phyloP scores from a whole-genome alignment of 225 moss, liverwort and hornwort genomes.

The Polytrichum commune region DNA sequence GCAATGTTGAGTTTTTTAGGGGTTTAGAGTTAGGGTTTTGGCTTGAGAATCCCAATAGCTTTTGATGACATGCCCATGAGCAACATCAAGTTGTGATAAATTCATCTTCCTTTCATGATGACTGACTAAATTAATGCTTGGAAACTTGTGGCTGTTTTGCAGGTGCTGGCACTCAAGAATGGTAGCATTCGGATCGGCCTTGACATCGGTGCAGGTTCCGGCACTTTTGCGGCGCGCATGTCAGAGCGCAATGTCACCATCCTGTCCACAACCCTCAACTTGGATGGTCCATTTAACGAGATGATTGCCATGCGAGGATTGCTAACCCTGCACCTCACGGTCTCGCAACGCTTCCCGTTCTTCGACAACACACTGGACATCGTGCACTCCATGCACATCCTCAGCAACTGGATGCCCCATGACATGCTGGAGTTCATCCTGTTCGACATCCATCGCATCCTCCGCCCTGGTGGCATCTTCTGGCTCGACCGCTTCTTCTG shows the following conservation, averaged over 20 bases:
- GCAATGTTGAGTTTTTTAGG: no score
- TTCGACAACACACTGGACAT: constrained; percentile 59
- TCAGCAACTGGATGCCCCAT: constrained; percentile 58
- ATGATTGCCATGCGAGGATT: constrained; percentile 47
- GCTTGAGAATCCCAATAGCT: no score
- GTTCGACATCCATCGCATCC: constrained; percentile 51
- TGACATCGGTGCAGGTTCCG: constrained; percentile 56
- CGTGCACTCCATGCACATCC: constrained; percentile 61
- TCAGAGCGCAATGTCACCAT: constrained; percentile 45
- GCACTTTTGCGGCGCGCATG: constrained; percentile 52
- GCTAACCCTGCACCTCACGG: constrained; percentile 44
- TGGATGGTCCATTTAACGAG: constrained; percentile 58
- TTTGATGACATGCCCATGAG: no score
- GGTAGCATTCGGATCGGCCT: constrained; percentile 53
- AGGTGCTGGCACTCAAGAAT: constrained; percentile 10
- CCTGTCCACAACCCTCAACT: constrained; percentile 47
- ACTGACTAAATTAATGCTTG: no score
- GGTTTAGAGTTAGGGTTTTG: no score
- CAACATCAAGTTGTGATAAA: no score
- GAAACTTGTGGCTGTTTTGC: not conserved
- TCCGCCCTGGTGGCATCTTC: constrained; percentile 54
- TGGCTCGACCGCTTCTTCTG: constrained; percentile 67
- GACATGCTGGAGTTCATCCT: constrained; percentile 52
- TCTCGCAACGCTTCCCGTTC: constrained; percentile 53
- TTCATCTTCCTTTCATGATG: no score